Conservation (phyloP, 768 basidiomycete genomes). For the Hypholoma fasciculare region DNA sequence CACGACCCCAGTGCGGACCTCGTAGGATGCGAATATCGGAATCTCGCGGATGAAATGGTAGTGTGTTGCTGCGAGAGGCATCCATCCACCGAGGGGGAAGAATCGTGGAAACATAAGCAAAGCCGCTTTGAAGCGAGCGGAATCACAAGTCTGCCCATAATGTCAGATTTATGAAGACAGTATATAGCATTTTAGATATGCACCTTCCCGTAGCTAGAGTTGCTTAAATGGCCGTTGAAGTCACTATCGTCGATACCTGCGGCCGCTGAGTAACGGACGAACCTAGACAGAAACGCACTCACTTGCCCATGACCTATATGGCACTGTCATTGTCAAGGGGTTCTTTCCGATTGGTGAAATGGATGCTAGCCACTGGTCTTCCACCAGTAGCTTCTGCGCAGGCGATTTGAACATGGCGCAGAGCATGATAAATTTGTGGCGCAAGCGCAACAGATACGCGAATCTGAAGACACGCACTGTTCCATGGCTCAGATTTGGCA, state of each 20-base stretch:
- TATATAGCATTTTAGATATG: constrained; percentile 5
- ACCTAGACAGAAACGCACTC: constrained; percentile 24
- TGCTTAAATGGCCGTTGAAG: constrained; percentile 75
- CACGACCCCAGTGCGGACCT: constrained; percentile 56
- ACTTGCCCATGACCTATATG: constrained; percentile 58
- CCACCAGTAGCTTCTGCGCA: constrained; percentile 27
- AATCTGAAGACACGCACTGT: constrained; percentile 55
- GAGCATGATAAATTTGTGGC: constrained; percentile 30
- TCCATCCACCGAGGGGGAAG: constrained; percentile 59
- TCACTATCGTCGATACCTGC: constrained; percentile 74
- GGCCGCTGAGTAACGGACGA: background rate
- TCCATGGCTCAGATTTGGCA: background rate
- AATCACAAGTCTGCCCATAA: background rate
- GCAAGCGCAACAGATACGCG: constrained; percentile 34
- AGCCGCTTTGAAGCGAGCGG: constrained; percentile 46
- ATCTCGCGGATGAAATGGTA: constrained; percentile 74
- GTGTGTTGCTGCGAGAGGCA: constrained; percentile 68
- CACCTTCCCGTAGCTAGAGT: constrained; percentile 80
- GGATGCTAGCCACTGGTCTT: constrained; percentile 45
- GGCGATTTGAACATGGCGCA: constrained; percentile 38
- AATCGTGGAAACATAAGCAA: constrained; percentile 56
- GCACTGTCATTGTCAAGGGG: constrained; percentile 48
- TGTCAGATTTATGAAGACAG: background rate
- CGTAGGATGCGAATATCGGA: constrained; percentile 58
- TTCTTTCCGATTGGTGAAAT: constrained; percentile 54